A percentile compares a stretch with the other conserved stretches of the same genome.
phyloP scores from a whole-genome alignment of 805 yeast species.

The Candida lessepsii region DNA sequence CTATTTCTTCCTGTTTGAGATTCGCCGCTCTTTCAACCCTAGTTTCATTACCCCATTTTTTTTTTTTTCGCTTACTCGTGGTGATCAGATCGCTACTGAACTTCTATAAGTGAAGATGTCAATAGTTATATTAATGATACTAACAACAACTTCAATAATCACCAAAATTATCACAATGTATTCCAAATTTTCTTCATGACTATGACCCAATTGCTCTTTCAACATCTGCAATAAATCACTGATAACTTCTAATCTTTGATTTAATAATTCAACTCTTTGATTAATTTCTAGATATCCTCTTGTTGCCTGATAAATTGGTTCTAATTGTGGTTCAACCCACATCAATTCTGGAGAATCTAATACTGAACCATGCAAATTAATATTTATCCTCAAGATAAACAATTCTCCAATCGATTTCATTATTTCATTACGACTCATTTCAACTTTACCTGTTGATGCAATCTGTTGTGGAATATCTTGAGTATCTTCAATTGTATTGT shows the following conservation, averaged over 20 bases:
- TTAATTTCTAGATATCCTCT: conserved; percentile 94
- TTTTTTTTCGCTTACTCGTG: no score
- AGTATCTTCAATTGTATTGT: conserved; percentile 95
- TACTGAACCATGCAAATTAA: conserved; percentile 82
- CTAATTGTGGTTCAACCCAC: conserved; percentile 99
- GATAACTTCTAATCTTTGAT: conserved; percentile 91
- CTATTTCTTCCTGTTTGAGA: no score
- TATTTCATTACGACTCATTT: conserved; percentile 89
- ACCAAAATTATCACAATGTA: conserved; percentile 87
- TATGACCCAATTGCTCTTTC: conserved; percentile 94
- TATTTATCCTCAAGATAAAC: conserved; percentile 80
- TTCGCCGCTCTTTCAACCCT: not conserved
- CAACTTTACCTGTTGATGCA: conserved; percentile 91
- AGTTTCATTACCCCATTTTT: not conserved
- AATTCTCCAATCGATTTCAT: conserved; percentile 97
- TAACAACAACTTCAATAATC: conserved; percentile 88
- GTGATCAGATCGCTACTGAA: not conserved
- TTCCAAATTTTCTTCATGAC: conserved; percentile 87
- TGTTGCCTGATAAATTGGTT: conserved; percentile 96
- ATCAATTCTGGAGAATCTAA: conserved; percentile 95
- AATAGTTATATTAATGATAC: conserved; percentile 73
- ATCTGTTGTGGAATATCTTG: conserved; percentile 96
- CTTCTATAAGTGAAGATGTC: conserved; percentile 43
- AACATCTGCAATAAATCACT: conserved; percentile 92
- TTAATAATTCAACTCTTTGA: conserved; percentile 84